These are phyloP conservation scores for Trichoderma erinaceum DNA, from an alignment of 495 filamentous ascomycete genomes.

Conservation along the genomic window DNA sequence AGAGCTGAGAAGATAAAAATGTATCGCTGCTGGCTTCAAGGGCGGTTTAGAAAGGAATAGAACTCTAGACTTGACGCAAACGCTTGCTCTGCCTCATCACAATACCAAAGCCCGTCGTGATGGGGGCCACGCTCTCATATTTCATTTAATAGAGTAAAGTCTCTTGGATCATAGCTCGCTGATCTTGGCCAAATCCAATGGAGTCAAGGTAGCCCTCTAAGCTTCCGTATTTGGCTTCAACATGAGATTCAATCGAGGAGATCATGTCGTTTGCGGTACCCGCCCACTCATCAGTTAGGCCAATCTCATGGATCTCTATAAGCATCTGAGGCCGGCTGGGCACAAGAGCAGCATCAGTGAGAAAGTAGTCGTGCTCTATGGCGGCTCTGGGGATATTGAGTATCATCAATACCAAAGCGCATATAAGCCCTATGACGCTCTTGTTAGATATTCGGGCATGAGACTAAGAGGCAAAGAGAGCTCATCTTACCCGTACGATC, in stretches of 20 bases:
- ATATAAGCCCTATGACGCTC: conserved; percentile 35
- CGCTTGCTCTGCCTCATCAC: background rate
- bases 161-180: conserved; percentile 24
- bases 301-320: conserved; percentile 60
- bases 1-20: conserved; percentile 86
- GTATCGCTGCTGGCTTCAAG: conserved; percentile 98
- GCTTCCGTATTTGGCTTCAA: conserved; percentile 54
- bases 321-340: conserved; percentile 57
- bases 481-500: conserved; percentile 61
- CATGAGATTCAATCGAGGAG: conserved; percentile 37
- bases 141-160: conserved; percentile 17
- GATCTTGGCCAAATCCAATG: conserved; percentile 47
- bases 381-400: conserved; percentile 49
- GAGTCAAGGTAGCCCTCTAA: conserved; percentile 53
- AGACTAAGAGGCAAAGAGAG: background rate
- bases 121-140: no score
- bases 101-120: background rate
- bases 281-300: conserved; percentile 63
- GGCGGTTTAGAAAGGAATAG: conserved; percentile 71
- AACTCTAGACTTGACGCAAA: conserved; percentile 13
- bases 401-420: conserved; percentile 58
- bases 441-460: background rate
- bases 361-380: conserved; percentile 59
- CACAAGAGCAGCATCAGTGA: conserved; percentile 51
- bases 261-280: conserved; percentile 55